Percentiles rank a stretch among this genome's conserved stretches.
These are phyloP conservation scores for Penicillium sp. DNA, from an alignment of 2,329 filamentous ascomycete species.

Conservation along the genomic window DNA sequence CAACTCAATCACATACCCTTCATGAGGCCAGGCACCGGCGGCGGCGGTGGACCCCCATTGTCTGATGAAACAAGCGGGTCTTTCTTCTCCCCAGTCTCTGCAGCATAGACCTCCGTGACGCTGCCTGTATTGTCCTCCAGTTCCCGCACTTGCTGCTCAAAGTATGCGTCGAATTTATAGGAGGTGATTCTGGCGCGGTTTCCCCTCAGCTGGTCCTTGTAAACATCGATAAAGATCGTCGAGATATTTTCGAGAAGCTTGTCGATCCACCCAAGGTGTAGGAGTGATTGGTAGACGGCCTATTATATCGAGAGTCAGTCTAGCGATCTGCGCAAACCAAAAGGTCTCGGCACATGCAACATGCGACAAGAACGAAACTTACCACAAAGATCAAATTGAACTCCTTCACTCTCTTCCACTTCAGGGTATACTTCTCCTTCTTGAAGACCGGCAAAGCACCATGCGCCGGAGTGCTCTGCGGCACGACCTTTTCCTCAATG, in stretches of 20 bases:
- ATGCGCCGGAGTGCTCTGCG: constrained; percentile 60
- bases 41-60: constrained; percentile 55
- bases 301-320: constrained; percentile 45
- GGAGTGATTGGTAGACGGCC: constrained; percentile 94
- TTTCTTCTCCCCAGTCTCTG: constrained; percentile 50
- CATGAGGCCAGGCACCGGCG: constrained; percentile 56
- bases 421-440: constrained; percentile 90
- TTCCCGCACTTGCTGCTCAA: constrained; percentile 87
- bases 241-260: constrained; percentile 94
- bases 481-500: constrained; percentile 84
- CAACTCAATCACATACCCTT: constrained; percentile 43
- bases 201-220: constrained; percentile 82
- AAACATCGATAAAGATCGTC: constrained; percentile 87
- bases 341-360: constrained; percentile 14
- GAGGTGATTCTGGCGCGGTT: constrained; percentile 76
- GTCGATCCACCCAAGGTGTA: constrained; percentile 96
- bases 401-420: constrained; percentile 92
- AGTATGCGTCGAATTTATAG: constrained; percentile 89
- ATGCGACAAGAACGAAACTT: constrained; percentile 38
- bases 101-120: constrained; percentile 50
- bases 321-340: constrained; percentile 10
- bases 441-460: constrained; percentile 73
- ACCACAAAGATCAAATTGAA: constrained; percentile 94
- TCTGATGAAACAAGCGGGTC: constrained; percentile 54
- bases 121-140: constrained; percentile 55